Conservation (phyloP, 768 basidiomycete species). For the Podaxis pistillaris region DNA sequence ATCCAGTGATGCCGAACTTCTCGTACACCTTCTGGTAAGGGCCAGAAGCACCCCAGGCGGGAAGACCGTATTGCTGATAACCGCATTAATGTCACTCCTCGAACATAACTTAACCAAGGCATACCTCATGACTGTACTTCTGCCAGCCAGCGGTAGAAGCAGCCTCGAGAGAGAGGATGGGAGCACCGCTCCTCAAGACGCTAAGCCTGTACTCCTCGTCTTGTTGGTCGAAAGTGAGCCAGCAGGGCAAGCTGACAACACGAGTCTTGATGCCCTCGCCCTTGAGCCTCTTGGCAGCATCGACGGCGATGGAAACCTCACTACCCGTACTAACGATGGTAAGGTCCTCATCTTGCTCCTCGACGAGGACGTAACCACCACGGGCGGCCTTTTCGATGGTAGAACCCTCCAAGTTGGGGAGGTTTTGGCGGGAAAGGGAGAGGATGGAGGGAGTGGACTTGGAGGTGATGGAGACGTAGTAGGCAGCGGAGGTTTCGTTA, state of each 20-base stretch:
- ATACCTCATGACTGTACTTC: constrained; percentile 83
- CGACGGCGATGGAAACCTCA: constrained; percentile 85
- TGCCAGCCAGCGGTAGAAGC: constrained; percentile 82
- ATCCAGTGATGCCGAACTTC: constrained; percentile 82
- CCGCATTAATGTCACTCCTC: constrained; percentile 12
- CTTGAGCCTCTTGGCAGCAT: constrained; percentile 79
- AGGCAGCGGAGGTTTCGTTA: constrained; percentile 95
- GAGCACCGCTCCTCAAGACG: constrained; percentile 86
- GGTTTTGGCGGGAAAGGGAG: constrained; percentile 84
- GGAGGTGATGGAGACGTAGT: constrained; percentile 75
- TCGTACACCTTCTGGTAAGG: constrained; percentile 91
- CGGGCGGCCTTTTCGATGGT: constrained; percentile 78
- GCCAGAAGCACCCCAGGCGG: constrained; percentile 84
- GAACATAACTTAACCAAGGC: not conserved
- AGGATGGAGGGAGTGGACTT: constrained; percentile 79
- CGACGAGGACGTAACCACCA: constrained; percentile 90
- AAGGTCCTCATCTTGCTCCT: constrained; percentile 76
- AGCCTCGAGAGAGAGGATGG: constrained; percentile 88
- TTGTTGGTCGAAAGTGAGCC: constrained; percentile 86
- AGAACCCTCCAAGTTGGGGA: constrained; percentile 89
- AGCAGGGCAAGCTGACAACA: constrained; percentile 86
- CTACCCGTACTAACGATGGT: constrained; percentile 89
- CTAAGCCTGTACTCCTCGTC: constrained; percentile 74
- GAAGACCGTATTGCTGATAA: constrained; percentile 64
- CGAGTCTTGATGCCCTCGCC: constrained; percentile 77